Percentiles rank a stretch among this genome's conserved stretches.
These are phyloP conservation scores for Cutaneotrichosporon dermatis DNA, from an alignment of 1,284 basidiomycete species.

Conservation along the genomic window DNA sequence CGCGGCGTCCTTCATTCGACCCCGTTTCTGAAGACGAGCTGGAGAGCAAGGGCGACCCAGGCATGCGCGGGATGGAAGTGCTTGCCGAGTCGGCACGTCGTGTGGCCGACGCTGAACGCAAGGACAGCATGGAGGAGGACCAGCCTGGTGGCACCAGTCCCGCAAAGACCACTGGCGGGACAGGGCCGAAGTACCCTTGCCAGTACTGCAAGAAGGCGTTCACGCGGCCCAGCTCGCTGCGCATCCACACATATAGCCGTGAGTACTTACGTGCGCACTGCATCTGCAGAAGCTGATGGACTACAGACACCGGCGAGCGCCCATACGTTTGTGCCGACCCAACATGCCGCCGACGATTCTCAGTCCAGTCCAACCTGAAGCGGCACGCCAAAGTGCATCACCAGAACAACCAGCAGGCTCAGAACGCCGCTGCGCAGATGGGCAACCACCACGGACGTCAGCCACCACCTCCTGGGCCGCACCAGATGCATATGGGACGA, in stretches of 20 bases:
- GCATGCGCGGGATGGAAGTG: constrained; percentile 43
- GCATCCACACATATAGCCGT: constrained; percentile 47
- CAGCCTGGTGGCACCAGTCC: constrained; percentile 14
- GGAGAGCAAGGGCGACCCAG: constrained; percentile 25
- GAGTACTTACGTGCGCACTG: constrained; percentile 18
- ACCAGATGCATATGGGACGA: constrained; percentile 7
- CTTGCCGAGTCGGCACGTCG: constrained; percentile 37
- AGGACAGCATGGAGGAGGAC: constrained; percentile 10
- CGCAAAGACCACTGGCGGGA: constrained; percentile 9
- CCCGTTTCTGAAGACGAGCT: constrained; percentile 19
- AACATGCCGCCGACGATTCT: constrained; percentile 40
- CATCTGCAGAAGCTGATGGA: not conserved
- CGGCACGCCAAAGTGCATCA: constrained; percentile 46
- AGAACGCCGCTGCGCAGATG: constrained; percentile 13
- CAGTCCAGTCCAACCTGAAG: constrained; percentile 47
- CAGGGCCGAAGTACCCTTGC: constrained; percentile 43
- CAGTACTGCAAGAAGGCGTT: constrained; percentile 44
- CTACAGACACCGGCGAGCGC: constrained; percentile 44
- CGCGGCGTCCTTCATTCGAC: constrained; percentile 1
- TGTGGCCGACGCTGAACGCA: constrained; percentile 34
- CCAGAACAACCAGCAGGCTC: constrained; percentile 17
- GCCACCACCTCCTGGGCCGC: not conserved
- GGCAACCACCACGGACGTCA: constrained; percentile 1
- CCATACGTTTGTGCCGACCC: constrained; percentile 44
- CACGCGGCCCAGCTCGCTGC: constrained; percentile 40